phyloP scores from a whole-genome alignment of 2,329 filamentous ascomycete genomes.

The Ceratocystis lukuohia region DNA sequence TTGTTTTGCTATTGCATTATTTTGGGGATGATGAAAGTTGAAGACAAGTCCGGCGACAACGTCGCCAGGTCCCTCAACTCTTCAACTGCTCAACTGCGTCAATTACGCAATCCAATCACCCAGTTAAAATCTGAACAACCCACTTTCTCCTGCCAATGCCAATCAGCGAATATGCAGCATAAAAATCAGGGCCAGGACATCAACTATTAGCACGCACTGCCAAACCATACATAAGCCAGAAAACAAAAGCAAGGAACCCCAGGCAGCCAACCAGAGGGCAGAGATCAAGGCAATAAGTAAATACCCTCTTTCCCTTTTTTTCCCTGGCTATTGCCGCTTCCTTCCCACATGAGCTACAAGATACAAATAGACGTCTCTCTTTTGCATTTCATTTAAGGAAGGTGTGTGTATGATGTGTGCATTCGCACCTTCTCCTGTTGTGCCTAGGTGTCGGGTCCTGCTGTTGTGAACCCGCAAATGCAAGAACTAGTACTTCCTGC shows the following conservation, averaged over 20 bases:
- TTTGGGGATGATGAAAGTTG: neutral
- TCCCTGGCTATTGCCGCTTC: neutral
- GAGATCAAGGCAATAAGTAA: neutral
- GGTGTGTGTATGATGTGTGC: neutral
- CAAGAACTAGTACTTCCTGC: neutral
- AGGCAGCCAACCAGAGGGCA: neutral
- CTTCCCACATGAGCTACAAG: no score
- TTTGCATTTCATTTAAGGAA: neutral
- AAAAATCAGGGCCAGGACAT: no score
- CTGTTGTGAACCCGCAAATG: neutral
- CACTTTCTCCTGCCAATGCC: no score
- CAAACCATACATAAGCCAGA: neutral
- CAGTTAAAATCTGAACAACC: no score
- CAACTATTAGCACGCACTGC: no score
- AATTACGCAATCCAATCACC: no score
- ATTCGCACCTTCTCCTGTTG: neutral
- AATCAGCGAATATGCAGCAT: no score
- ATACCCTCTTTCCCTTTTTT: neutral
- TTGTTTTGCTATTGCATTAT: no score
- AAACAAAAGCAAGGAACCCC: neutral
- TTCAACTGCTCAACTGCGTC: no score
- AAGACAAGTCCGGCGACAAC: neutral
- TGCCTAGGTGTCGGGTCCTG: neutral
- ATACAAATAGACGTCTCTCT: neutral
- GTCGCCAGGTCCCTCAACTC: no score